Evolutionary conservation across 306 rosid species (phyloP).

Genomic region (Phaseolus lunatus): DNA sequence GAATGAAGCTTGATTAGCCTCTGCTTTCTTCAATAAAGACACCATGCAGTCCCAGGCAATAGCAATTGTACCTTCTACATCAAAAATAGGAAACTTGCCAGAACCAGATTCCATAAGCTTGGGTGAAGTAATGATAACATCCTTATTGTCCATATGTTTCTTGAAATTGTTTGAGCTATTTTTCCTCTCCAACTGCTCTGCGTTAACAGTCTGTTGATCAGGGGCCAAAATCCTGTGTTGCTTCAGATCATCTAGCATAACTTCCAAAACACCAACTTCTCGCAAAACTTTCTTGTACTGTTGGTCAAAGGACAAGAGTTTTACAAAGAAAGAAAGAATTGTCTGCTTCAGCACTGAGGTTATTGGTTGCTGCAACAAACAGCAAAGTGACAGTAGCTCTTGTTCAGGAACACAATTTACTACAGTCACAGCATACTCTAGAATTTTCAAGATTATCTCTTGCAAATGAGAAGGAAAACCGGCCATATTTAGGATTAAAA

Average conservation of each 20-base stretch:
- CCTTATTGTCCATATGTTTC: slow-evolving; percentile 78
- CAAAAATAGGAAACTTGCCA: slow-evolving; percentile 90
- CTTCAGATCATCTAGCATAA: slow-evolving; percentile 92
- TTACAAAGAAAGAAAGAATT: slow-evolving; percentile 90
- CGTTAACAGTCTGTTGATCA: slow-evolving; percentile 62
- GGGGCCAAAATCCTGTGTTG: slow-evolving; percentile 79
- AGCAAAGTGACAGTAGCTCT: slow-evolving; percentile 98
- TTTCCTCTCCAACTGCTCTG: slow-evolving; percentile 64
- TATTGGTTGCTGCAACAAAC: slow-evolving; percentile 97
- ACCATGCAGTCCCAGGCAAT: slow-evolving; percentile 99
- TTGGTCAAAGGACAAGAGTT: slow-evolving; percentile 96
- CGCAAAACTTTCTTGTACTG: slow-evolving; percentile 97
- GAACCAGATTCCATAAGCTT: slow-evolving; percentile 80
- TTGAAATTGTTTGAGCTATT: slow-evolving; percentile 74
- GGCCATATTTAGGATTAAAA: slow-evolving; percentile 94
- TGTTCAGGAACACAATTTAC: slow-evolving; percentile 99
- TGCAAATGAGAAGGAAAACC: slow-evolving; percentile 85
- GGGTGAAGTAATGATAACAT: slow-evolving; percentile 87
- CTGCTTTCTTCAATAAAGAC: slow-evolving; percentile 90
- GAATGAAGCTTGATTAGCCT: slow-evolving; percentile 84
- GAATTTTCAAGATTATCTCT: slow-evolving; percentile 95
- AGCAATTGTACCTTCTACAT: slow-evolving; percentile 71
- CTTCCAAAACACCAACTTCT: slow-evolving; percentile 99
- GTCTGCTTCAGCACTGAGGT: slow-evolving; percentile 85
- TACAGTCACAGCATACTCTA: slow-evolving; percentile 99